Conservation (phyloP, 139 green algal species). For the Chlorella vulgaris region DNA sequence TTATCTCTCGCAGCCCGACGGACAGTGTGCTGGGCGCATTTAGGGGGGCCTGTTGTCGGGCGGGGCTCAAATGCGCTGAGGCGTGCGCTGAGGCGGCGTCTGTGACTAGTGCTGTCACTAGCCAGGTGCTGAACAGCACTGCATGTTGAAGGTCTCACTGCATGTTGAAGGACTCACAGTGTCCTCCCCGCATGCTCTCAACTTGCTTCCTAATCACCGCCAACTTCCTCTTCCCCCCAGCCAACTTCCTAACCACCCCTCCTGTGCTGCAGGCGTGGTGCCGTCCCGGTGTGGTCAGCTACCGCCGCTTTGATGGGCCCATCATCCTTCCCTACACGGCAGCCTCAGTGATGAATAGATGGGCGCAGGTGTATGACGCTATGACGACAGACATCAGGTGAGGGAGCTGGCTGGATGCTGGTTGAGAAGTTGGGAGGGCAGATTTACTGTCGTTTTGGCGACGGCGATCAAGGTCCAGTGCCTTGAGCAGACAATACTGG, state of each 20-base stretch:
- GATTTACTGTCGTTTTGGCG: too few species aligned
- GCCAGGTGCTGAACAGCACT: too few species aligned
- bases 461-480: too few species aligned
- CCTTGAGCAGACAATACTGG: too few species aligned
- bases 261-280: conserved; percentile 21
- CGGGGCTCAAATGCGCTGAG: too few species aligned
- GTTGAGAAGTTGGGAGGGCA: not conserved
- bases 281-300: conserved; percentile 25
- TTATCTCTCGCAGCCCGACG: not conserved
- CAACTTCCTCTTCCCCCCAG: not conserved
- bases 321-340: conserved; percentile 42
- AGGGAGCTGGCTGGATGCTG: not conserved
- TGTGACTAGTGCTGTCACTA: too few species aligned
- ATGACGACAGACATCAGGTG: conserved; percentile 42
- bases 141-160: too few species aligned
- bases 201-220: too few species aligned
- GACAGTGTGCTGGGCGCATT: not conserved
- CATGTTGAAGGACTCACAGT: too few species aligned
- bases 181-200: too few species aligned
- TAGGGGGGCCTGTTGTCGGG: too few species aligned
- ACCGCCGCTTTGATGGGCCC: conserved; percentile 24
- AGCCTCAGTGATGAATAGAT: conserved; percentile 39
- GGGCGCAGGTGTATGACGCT: conserved; percentile 43
- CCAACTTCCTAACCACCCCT: not conserved
- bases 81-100: too few species aligned